Percentiles rank a stretch among this genome's conserved stretches.
Evolutionary conservation across 768 basidiomycete species (phyloP).

Genomic region (Leucocoprinus leucothites): DNA sequence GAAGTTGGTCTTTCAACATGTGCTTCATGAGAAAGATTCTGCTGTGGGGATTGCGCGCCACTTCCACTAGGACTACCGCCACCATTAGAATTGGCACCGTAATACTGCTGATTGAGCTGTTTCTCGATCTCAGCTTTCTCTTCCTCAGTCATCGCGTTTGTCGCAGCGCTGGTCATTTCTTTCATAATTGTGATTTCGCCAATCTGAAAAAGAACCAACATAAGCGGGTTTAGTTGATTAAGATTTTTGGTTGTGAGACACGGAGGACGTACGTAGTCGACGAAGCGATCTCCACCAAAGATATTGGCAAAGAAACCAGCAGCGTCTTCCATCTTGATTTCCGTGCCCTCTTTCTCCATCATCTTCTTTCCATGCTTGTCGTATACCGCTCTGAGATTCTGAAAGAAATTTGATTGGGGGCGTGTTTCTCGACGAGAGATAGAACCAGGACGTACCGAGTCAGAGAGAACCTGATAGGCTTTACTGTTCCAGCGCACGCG

Average conservation of each 20-base stretch:
- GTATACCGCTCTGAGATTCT: conserved; percentile 86
- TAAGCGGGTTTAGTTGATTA: neutral
- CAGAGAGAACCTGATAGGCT: conserved; percentile 91
- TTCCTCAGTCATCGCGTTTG: conserved; percentile 89
- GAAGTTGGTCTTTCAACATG: conserved; percentile 14
- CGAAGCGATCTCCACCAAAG: conserved; percentile 92
- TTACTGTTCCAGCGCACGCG: conserved; percentile 72
- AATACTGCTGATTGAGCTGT: conserved; percentile 46
- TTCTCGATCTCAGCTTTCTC: conserved; percentile 86
- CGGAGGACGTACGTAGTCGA: conserved; percentile 69
- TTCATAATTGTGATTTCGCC: conserved; percentile 97
- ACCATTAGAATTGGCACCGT: conserved; percentile 1
- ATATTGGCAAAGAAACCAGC: conserved; percentile 93
- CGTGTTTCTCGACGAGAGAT: neutral
- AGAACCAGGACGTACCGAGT: conserved; percentile 52
- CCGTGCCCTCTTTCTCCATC: conserved; percentile 75
- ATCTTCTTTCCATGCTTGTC: conserved; percentile 94
- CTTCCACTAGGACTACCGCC: too few species aligned
- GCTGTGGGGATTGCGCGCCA: conserved; percentile 7
- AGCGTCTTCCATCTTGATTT: conserved; percentile 81
- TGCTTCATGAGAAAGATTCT: conserved; percentile 5
- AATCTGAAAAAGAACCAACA: conserved; percentile 62
- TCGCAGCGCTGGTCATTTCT: conserved; percentile 82
- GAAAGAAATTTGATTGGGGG: conserved; percentile 14
- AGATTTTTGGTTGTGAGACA: neutral